Evolutionary conservation across 768 basidiomycete genomes (phyloP), one percentile per base, ranked within the genome.

Genomic region (Rhizopogon sp.): DNA sequence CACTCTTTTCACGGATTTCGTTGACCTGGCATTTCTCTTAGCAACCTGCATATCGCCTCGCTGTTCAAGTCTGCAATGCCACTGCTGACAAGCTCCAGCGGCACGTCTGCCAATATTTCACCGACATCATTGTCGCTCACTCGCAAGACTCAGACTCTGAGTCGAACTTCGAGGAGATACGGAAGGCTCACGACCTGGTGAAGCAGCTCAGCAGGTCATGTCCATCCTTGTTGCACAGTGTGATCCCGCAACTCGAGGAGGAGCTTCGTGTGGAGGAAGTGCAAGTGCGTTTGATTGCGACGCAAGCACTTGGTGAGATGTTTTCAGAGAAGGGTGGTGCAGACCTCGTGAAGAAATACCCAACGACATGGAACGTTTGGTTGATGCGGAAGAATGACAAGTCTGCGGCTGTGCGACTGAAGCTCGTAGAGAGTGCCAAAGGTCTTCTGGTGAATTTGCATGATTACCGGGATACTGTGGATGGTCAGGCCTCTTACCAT

Each of bases 201-300:
- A 87, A 89, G 63, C 84, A 83, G 16, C 78, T 98, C 5, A 84
- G 90, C 66, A 81, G 81, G 22, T 81, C 87, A 28, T 93, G 88
- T 68, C 93, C 96, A 0, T 74, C 81, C 7, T 75, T 98, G 13
- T 75, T 98, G 1, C 85, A 90, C 64, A 93, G 89, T 67, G 93
- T 98, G 46, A 86, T 98, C 25, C 95, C 96, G 0, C 89, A 93
- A 54, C 81, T 98, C 16, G 94, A 96, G 66, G 90, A 94, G 59
- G 93, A 97, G 63, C 76, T 98, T 5, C 82, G 84, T 22, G 85
- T 87, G 3, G 90, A 92, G 59, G 82, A 89, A 39, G 64, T 84
- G 2, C 76, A 79, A 31, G 74, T 94, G 3, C 80, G 97, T 37
- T 62, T 83, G 14, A 81, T 97, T 59, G 90, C 88, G n/a, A 93